These are phyloP conservation scores for Lecanicillium sp. DNA, from an alignment of 2,329 filamentous ascomycete species.

Conservation along the genomic window DNA sequence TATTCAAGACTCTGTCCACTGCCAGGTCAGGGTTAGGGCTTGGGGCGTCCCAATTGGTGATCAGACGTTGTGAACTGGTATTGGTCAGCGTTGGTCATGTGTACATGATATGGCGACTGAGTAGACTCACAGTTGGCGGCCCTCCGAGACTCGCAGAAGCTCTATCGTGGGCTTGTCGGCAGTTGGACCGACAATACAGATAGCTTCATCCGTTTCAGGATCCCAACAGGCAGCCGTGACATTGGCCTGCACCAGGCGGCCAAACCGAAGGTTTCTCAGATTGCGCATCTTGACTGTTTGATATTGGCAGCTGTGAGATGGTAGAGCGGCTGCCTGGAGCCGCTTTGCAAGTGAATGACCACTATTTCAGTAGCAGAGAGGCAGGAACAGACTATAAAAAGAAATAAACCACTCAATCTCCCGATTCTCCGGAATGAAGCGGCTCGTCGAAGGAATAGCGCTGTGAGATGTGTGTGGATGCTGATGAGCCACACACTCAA, in stretches of 20 bases:
- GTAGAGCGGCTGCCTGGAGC: neutral
- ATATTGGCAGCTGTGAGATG: neutral
- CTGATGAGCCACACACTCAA: neutral
- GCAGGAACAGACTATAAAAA: neutral
- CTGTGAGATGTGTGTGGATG: conserved; percentile 6
- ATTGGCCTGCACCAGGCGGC: conserved; percentile 55
- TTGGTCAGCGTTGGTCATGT: conserved; percentile 19
- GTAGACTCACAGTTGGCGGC: conserved; percentile 37
- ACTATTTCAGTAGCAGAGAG: no score
- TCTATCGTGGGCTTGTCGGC: conserved; percentile 65
- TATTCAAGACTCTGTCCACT: conserved; percentile 67
- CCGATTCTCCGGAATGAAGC: neutral
- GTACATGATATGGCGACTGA: neutral
- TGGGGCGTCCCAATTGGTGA: conserved; percentile 86
- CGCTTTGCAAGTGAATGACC: conserved; percentile 2
- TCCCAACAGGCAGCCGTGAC: conserved; percentile 85
- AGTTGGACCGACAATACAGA: conserved; percentile 81
- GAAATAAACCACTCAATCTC: neutral
- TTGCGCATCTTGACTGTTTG: conserved; percentile 64
- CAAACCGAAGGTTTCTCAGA: conserved; percentile 69
- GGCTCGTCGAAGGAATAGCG: neutral
- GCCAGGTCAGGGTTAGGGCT: conserved; percentile 69
- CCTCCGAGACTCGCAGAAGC: conserved; percentile 51
- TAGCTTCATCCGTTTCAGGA: conserved; percentile 64
- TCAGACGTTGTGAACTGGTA: conserved; percentile 29